Conservation (phyloP, 2,329 filamentous ascomycete genomes). For the Scedosporium aurantiacum region DNA sequence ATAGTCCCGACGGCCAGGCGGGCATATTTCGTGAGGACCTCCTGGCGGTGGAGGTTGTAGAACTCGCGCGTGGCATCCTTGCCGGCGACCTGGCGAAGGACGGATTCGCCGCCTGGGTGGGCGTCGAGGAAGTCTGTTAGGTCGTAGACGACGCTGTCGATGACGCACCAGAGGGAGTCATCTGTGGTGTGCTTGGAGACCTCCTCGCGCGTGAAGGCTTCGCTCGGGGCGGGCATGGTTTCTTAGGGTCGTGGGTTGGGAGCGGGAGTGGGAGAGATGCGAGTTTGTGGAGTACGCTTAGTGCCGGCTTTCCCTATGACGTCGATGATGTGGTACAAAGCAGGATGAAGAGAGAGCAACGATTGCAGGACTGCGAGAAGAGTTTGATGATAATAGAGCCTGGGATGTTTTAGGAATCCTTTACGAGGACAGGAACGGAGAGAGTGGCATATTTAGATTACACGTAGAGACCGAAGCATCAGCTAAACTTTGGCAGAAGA, state of each 20-base stretch:
- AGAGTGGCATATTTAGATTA: no score
- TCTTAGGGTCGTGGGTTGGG: neutral
- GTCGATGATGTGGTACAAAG: neutral
- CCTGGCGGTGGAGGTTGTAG: conserved; percentile 86
- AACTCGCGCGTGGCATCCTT: conserved; percentile 73
- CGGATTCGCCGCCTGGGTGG: conserved; percentile 71
- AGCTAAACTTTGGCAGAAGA: neutral
- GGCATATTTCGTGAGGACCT: conserved; percentile 73
- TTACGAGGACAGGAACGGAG: no score
- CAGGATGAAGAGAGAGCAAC: neutral
- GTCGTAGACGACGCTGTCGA: conserved; percentile 83
- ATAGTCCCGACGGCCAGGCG: conserved; percentile 66
- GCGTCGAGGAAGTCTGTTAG: conserved; percentile 75
- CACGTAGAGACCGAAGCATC: no score
- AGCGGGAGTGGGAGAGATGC: neutral
- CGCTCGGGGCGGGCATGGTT: conserved; percentile 18
- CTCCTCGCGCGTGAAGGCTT: conserved; percentile 49
- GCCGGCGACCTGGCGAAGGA: conserved; percentile 70
- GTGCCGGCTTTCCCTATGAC: neutral
- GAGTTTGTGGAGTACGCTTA: neutral
- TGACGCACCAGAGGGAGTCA: conserved; percentile 70
- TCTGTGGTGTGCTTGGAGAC: conserved; percentile 67
- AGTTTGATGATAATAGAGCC: no score
- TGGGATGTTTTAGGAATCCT: no score
- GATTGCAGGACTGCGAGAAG: neutral